Percentiles rank a stretch among this genome's conserved stretches.
Evolutionary conservation across 1,284 basidiomycete species (phyloP).

Genomic region (Gymnopus androsaceus): DNA sequence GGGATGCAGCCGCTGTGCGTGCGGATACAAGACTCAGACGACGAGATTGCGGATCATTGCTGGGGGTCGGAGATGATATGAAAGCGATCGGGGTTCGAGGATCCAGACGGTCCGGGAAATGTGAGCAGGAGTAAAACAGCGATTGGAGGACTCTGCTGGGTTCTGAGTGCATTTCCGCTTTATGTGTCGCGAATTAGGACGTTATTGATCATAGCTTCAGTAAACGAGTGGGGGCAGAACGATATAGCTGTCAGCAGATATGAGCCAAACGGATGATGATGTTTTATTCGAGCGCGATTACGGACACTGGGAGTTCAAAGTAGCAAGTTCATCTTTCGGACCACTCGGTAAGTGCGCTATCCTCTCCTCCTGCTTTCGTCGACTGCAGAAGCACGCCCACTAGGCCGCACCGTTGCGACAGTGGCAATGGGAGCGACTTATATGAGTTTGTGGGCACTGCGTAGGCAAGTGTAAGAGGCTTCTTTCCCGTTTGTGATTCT

Average conservation of each 20-base stretch:
- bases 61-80: constrained; percentile 64
- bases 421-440: constrained; percentile 55
- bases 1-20: constrained; percentile 22
- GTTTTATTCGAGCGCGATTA: constrained; percentile 70
- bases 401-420: constrained; percentile 51
- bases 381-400: constrained; percentile 7
- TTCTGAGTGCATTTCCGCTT: constrained; percentile 53
- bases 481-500: constrained; percentile 2
- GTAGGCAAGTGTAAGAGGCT: too few species aligned
- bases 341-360: constrained; percentile 50
- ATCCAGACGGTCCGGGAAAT: constrained; percentile 57
- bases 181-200: not conserved
- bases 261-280: constrained; percentile 69
- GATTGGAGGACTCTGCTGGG: constrained; percentile 65
- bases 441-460: too few species aligned
- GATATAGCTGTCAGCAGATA: constrained; percentile 62
- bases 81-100: constrained; percentile 65
- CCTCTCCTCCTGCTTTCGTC: not conserved
- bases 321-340: constrained; percentile 66
- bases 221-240: constrained; percentile 65
- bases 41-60: constrained; percentile 60
- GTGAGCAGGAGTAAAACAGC: constrained; percentile 44
- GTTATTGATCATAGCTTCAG: constrained; percentile 41
- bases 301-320: constrained; percentile 75
- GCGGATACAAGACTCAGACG: constrained; percentile 46